Evolutionary conservation across 2,329 filamentous ascomycete species (phyloP).

Genomic region (Pyrenophora graminea): DNA sequence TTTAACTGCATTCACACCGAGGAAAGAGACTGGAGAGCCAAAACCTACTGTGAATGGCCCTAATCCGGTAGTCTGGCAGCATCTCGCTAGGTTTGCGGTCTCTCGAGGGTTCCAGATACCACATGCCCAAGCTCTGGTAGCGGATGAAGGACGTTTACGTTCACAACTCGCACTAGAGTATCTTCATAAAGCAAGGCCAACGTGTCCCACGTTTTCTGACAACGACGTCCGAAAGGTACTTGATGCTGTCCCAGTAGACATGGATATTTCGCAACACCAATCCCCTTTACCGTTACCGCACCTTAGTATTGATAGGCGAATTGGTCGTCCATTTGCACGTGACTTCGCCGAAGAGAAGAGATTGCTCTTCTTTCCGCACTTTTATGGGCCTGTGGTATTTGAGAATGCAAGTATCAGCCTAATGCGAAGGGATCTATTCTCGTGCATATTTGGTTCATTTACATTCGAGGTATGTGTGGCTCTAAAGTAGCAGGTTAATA

Average conservation of each 20-base stretch:
- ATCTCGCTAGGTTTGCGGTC: slow-evolving; percentile 11
- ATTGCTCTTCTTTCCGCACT: slow-evolving; percentile 10
- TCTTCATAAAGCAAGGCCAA: slow-evolving; percentile 16
- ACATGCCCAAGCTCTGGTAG: slow-evolving; percentile 6
- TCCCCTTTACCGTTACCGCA: background rate
- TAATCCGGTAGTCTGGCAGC: slow-evolving; percentile 17
- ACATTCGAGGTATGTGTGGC: slow-evolving; percentile 1
- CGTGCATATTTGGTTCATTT: slow-evolving; percentile 11
- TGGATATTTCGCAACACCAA: slow-evolving; percentile 1
- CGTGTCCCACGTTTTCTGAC: slow-evolving; percentile 6
- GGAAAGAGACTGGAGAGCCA: slow-evolving; percentile 11
- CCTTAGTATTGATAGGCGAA: slow-evolving; percentile 2
- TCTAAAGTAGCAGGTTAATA: background rate
- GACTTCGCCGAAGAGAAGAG: slow-evolving; percentile 15
- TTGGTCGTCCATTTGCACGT: slow-evolving; percentile 11
- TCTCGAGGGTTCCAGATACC: slow-evolving; percentile 8
- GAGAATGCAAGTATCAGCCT: slow-evolving; percentile 7
- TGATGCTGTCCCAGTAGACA: background rate
- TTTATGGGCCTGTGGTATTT: slow-evolving; percentile 6
- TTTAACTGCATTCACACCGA: slow-evolving; percentile 10
- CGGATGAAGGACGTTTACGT: slow-evolving; percentile 7
- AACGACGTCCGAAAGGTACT: slow-evolving; percentile 7
- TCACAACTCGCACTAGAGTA: slow-evolving; percentile 15
- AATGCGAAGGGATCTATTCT: slow-evolving; percentile 12
- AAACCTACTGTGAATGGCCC: slow-evolving; percentile 15